phyloP scores from a whole-genome alignment of 2,329 filamentous ascomycete species.

The Pseudocercospora fijiensis region DNA sequence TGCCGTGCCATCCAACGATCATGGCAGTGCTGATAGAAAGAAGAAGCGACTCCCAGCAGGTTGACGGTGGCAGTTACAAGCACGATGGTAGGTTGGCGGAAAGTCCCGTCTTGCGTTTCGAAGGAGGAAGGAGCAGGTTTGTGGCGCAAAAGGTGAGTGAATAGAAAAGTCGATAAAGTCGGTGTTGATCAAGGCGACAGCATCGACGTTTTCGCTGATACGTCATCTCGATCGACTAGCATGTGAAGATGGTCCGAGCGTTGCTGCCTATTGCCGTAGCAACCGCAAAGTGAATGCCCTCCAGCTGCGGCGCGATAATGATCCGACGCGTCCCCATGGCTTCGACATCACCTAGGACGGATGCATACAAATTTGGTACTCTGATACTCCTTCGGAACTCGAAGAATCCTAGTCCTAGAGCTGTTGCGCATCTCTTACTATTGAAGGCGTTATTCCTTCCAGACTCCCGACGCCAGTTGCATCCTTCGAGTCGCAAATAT shows the following conservation, averaged over 20 bases:
- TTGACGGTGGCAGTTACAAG: neutral
- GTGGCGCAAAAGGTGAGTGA: neutral
- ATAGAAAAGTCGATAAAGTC: neutral
- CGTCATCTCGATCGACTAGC: too few species aligned
- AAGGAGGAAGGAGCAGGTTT: neutral
- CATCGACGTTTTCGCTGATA: too few species aligned
- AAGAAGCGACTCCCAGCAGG: neutral
- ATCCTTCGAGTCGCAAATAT: neutral
- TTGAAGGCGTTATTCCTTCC: neutral
- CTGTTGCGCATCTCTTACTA: too few species aligned
- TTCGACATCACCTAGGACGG: neutral
- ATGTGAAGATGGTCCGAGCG: neutral
- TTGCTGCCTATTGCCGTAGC: neutral
- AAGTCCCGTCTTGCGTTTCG: neutral
- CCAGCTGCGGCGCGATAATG: neutral
- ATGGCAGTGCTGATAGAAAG: neutral
- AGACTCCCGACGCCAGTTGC: neutral
- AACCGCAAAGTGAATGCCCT: neutral
- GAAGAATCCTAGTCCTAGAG: neutral
- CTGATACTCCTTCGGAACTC: neutral
- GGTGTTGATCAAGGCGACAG: too few species aligned
- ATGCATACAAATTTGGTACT: neutral
- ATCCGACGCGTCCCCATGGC: neutral
- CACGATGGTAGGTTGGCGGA: neutral
- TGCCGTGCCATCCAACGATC: neutral